A percentile compares a stretch with the other conserved stretches of the same genome.
phyloP scores from a whole-genome alignment of 2,329 filamentous ascomycete genomes.

The Fusarium udum region DNA sequence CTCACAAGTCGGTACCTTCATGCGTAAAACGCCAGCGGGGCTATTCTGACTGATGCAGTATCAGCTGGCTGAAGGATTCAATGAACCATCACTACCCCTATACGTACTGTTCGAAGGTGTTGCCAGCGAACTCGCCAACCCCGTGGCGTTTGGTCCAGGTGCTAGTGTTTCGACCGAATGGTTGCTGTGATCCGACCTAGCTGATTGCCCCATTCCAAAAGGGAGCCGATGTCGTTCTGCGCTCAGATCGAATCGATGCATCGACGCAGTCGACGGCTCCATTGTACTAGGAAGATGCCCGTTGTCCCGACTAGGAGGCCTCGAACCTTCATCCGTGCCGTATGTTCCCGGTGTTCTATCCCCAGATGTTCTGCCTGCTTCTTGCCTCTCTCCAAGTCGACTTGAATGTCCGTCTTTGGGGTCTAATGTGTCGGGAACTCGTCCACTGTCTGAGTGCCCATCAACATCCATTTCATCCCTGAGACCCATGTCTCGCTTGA shows the following conservation, averaged over 20 bases:
- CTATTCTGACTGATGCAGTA: slow-evolving; percentile 8
- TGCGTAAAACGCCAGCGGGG: slow-evolving; percentile 1
- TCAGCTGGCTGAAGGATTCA: slow-evolving; percentile 36
- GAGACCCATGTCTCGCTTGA: slow-evolving; percentile 45
- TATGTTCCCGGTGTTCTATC: slow-evolving; percentile 35
- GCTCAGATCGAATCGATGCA: slow-evolving; percentile 36
- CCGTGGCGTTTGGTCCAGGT: background rate
- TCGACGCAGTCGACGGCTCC: slow-evolving; percentile 33
- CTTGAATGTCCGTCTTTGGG: slow-evolving; percentile 11
- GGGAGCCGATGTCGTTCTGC: slow-evolving; percentile 37
- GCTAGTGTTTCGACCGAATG: slow-evolving; percentile 21
- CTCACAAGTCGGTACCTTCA: background rate
- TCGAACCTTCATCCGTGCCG: slow-evolving; percentile 32
- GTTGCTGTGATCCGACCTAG: slow-evolving; percentile 20
- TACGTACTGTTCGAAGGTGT: slow-evolving; percentile 21
- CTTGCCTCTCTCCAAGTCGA: slow-evolving; percentile 28
- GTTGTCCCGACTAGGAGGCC: slow-evolving; percentile 37
- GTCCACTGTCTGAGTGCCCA: slow-evolving; percentile 27
- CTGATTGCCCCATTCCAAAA: slow-evolving; percentile 12
- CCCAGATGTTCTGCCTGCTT: slow-evolving; percentile 19
- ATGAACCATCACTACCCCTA: slow-evolving; percentile 29
- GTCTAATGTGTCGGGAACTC: slow-evolving; percentile 22
- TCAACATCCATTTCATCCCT: slow-evolving; percentile 29
- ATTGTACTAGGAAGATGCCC: slow-evolving; percentile 29
- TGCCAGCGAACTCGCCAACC: slow-evolving; percentile 10